These are phyloP conservation scores for Lyophyllum shimeji DNA, from an alignment of 768 basidiomycete species.

Conservation along the genomic window DNA sequence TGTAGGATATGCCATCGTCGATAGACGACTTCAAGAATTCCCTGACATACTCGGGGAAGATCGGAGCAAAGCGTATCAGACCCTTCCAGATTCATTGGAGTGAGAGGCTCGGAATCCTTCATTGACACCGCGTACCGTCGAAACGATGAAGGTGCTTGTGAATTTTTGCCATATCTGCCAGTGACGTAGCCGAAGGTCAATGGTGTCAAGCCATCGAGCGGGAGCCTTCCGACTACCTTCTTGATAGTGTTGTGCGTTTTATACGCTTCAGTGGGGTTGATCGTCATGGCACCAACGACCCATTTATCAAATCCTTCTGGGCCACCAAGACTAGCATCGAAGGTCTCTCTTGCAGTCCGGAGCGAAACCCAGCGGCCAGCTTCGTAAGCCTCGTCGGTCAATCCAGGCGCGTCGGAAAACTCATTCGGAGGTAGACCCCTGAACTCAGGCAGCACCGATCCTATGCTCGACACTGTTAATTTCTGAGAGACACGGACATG, in stretches of 20 bases:
- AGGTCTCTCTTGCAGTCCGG: slow-evolving; percentile 49
- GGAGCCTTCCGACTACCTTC: slow-evolving; percentile 41
- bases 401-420: slow-evolving; percentile 27
- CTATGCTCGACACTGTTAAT: slow-evolving; percentile 41
- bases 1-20: slow-evolving; percentile 70
- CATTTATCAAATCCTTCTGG: slow-evolving; percentile 67
- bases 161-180: slow-evolving; percentile 79
- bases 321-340: slow-evolving; percentile 53
- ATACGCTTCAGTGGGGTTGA: slow-evolving; percentile 73
- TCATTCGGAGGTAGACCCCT: slow-evolving; percentile 39
- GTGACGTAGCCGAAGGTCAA: not conserved
- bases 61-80: slow-evolving; percentile 50
- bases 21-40: slow-evolving; percentile 62
- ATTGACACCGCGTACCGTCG: slow-evolving; percentile 36
- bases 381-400: slow-evolving; percentile 45
- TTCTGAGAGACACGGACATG: slow-evolving; percentile 50
- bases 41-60: slow-evolving; percentile 60
- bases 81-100: slow-evolving; percentile 26
- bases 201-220: not conserved
- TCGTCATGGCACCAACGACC: slow-evolving; percentile 58
- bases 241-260: slow-evolving; percentile 67
- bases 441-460: slow-evolving; percentile 51
- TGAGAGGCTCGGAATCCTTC: not conserved
- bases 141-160: slow-evolving; percentile 47
- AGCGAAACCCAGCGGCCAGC: slow-evolving; percentile 56